Conservation (phyloP, 148 eudicot genomes). For the Drosera capensis region DNA sequence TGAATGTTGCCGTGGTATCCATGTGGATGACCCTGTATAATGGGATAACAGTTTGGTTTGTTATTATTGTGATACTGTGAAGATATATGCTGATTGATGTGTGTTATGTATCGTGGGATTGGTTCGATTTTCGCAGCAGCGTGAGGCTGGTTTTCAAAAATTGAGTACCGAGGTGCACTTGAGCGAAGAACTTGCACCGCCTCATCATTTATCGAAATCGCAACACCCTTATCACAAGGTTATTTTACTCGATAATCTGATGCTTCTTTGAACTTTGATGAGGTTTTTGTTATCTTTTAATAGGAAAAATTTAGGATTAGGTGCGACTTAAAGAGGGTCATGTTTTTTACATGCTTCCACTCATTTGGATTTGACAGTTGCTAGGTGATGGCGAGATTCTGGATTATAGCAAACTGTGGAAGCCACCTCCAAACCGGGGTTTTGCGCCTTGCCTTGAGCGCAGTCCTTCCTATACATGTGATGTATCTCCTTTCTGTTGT, state of each 20-base stretch:
- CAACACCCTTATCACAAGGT: constrained; percentile 53
- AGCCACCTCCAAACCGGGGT: constrained; percentile 66
- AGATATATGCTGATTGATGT: constrained; percentile 3
- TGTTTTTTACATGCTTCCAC: constrained; percentile 43
- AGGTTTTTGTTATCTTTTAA: neutral
- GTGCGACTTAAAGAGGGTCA: constrained; percentile 10
- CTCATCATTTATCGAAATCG: constrained; percentile 35
- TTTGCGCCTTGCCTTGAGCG: constrained; percentile 62
- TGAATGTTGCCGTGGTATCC: neutral
- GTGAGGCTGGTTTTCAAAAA: constrained; percentile 43
- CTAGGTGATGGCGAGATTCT: constrained; percentile 32
- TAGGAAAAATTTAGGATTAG: neutral
- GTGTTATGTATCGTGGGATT: neutral
- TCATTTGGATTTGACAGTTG: constrained; percentile 78
- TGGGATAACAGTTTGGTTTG: neutral
- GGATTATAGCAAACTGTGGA: constrained; percentile 56
- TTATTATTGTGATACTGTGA: neutral
- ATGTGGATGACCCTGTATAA: neutral
- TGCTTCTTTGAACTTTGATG: neutral
- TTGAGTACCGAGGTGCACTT: constrained; percentile 36
- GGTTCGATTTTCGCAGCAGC: constrained; percentile 36
- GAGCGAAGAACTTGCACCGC: constrained; percentile 31
- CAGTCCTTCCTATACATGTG: constrained; percentile 42
- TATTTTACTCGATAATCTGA: constrained; percentile 13
- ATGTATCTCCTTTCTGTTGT: constrained; percentile 6